Base-by-base conservation (phyloP, 2,329 filamentous ascomycete species). In the Botrytis porri region DNA sequence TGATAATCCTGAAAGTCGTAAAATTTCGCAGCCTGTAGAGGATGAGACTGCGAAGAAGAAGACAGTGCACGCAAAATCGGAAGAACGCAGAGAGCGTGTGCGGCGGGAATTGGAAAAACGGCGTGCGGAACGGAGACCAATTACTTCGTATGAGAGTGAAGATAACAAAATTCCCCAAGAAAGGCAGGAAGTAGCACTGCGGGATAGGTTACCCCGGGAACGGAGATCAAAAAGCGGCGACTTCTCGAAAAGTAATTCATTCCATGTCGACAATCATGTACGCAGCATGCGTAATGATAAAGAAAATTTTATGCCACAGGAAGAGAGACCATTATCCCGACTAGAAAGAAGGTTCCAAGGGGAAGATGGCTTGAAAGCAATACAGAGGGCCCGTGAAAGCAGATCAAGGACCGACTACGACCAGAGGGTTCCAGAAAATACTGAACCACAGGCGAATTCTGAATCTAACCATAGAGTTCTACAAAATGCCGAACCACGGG, bases 341-440 rank as follows among this genome's bases (percentile, higher is more conserved):
- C 35, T 72, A 48, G 77, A 79, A 67, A 77, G 43, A 35, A 69
- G 71, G 25, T 69, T 39, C 20, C 65, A 69, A n/a, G 45, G 57
- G 7, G 35, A 70, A 39, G 71, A 73, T 32, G 71, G 59, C 9
- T 39, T 69, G 12, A 51, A 54, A 20, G 35, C 64, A 18, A 63
- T 73, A 48, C 64, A 73, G 65, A 63, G 65, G 39, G 71, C 64
- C 25, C 51, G 65, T 6, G 51, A 70, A n/a, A 70, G 69, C 20
- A 69, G 71, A 43, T 32, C 37, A 45, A 57, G 65, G 16, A 39
- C 69, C n/a, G 54, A 73, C 16, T 22, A 62, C 20, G 76, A 66
- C 32, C 71, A 35, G 29, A 57, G 5, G 22, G 65, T 57, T 32
- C 25, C 48, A 32, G 65, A 57, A 25, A 29, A 18, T 57, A 57